Evolutionary conservation across 2,329 filamentous ascomycete genomes (phyloP), one percentile per base, ranked within the genome.

Genomic region (Diaporthe sp.): DNA sequence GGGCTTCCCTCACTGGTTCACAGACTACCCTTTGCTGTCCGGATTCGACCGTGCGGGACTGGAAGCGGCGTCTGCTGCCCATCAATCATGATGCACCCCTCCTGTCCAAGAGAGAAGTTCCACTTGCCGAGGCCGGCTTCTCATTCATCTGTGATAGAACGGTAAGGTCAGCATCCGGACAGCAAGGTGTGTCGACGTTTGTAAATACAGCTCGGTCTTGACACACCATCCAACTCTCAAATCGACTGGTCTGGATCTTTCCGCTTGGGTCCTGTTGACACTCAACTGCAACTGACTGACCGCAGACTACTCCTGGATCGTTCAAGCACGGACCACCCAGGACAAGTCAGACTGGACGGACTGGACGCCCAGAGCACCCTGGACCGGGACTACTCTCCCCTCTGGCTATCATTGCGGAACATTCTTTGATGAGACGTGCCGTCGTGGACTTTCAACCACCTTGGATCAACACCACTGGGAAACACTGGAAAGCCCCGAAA

Each of bases 181-280:
- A 88, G 86, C 86, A 84, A 86, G 87, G 87, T 88, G 83, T 88
- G 87, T 85, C 80, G 82, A 81, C 81, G 84, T 85, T 84, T 88
- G 86, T 88, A 88, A 85, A 87, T 88, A 87, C 84, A 82, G 82
- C 82, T 84, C 83, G 86, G 83, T 80, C 82, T 81, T 78, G 79
- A 83, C 82, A 81, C 22, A 51, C 42, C 39, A 30, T 63, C 53
- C 22, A 58, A 65, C 32, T 61, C 35, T 50, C 42, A 59, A 53
- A 50, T 37, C 39, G 25, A 59, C 50, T 53, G 32, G 51, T 53
- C 44, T 25, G 61, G 71, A 73, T 59, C 9, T 27, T 53, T 27
- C 44, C 9, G 37, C 39, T 39, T 27, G 71, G 61, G 37, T 56
- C 32, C 35, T 30, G 56, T 55, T 53, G 56, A 63, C 44, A 47